Percentiles rank a stretch among this genome's conserved stretches.
Evolutionary conservation across 176 grass and related monocot genomes (phyloP).

Genomic region (Eleusine indica): DNA sequence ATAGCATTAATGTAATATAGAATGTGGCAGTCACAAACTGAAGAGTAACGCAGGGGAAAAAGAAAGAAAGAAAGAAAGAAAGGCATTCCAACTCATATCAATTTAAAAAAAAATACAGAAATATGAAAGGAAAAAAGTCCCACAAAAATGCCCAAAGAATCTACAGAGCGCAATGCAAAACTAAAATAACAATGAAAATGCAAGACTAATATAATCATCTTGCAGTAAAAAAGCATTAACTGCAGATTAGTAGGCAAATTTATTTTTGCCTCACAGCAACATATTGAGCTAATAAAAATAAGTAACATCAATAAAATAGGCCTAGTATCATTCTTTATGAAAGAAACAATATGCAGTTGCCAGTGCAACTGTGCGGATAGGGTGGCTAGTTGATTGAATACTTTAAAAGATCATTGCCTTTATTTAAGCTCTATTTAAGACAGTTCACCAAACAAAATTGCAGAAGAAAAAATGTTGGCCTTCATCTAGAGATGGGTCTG

Average conservation of each 20-base stretch:
- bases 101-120: background rate
- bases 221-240: background rate
- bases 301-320: background rate
- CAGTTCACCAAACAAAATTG: background rate
- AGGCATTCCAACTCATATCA: background rate
- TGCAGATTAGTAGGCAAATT: background rate
- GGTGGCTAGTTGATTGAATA: background rate
- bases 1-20: background rate
- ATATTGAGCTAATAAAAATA: background rate
- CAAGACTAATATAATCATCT: background rate
- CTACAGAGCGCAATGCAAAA: background rate
- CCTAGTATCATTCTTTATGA: background rate
- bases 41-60: background rate
- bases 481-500: background rate
- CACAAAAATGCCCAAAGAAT: background rate
- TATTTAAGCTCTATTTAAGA: background rate
- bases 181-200: background rate
- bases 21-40: background rate
- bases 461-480: background rate
- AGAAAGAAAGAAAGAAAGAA: background rate
- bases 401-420: background rate
- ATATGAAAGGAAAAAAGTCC: background rate
- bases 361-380: background rate
- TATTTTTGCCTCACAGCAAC: slow-evolving; percentile 4
- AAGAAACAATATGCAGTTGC: background rate